Evolutionary conservation across 306 rosid species (phyloP), one percentile per base, ranked within the genome.

Genomic region (Alnus glutinosa): DNA sequence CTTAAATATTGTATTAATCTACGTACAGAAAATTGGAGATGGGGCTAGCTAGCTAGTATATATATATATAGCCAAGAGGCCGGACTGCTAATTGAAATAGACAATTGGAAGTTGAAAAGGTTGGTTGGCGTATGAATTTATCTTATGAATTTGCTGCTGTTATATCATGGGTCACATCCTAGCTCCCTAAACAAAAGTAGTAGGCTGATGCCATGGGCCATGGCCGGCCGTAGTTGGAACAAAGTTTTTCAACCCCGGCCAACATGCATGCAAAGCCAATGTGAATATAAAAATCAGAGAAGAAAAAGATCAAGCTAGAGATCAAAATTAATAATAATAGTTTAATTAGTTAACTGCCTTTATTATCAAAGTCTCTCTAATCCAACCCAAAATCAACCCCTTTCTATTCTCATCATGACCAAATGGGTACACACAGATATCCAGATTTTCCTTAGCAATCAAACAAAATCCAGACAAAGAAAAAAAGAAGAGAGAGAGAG

Each of bases 341-440:
- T 84, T 84, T 69, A 88, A 81, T 87, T 71, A 86, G 87, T 83
- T 86, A 83, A 86, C 73, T 78, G 78, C 84, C 57, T 78, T 83
- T 57, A 86, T 83, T 57, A 86, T 83, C 70, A 68, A 82, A 87
- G 77, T 80, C 64, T 55, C 64, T 55, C 62, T 55, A 57, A 75
- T 64, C 83, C 75, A 46, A 32, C 59, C 82, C 82, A 87, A 91
- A 91, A 84, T 86, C 82, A 89, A 87, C 89, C 46, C 78, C 77
- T 86, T 82, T 84, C 85, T 86, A 87, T 85, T 80, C 79, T 79
- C 75, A 88, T 90, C 79, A 90, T 81, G 93, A 89, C 87, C 67
- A 70, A 89, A 90, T 85, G 88, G 90, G 88, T 76, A 81, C 79
- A 86, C 83, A 87, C 84, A 87, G 39, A 67, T 81, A 68, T 86